Conservation (phyloP, 768 basidiomycete species). For the Ramaria rubella region DNA sequence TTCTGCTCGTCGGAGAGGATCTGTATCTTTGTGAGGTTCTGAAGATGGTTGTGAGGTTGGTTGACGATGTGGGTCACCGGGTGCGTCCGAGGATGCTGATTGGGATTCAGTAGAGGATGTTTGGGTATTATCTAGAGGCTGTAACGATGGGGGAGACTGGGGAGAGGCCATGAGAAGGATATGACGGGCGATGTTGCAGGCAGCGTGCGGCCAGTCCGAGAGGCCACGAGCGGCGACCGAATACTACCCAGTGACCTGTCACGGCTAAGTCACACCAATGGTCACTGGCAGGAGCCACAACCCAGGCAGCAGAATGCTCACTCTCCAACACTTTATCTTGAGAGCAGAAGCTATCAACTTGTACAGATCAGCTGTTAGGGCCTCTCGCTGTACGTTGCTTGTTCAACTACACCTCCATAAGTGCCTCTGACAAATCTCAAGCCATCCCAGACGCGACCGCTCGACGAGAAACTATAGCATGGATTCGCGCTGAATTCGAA, state of each 20-base stretch:
- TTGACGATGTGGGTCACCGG: constrained; percentile 28
- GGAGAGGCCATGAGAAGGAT: constrained; percentile 8
- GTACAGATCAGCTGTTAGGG: constrained; percentile 64
- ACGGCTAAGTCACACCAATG: background rate
- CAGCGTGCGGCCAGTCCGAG: background rate
- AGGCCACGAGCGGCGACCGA: constrained; percentile 10
- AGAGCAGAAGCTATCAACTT: constrained; percentile 51
- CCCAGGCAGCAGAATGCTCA: constrained; percentile 20
- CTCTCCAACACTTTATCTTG: constrained; percentile 73
- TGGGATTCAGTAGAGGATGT: constrained; percentile 14
- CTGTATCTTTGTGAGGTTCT: constrained; percentile 22
- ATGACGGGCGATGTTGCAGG: constrained; percentile 7
- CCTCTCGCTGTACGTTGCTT: constrained; percentile 49
- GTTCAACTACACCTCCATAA: background rate
- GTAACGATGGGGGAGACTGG: constrained; percentile 6
- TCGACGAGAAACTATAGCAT: constrained; percentile 58
- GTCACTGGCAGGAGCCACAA: background rate
- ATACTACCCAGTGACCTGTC: background rate
- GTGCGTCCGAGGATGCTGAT: constrained; percentile 21
- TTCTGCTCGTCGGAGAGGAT: constrained; percentile 21
- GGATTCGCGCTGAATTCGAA: constrained; percentile 72
- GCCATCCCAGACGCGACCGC: constrained; percentile 57
- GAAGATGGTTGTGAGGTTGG: constrained; percentile 26
- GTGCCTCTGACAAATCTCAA: constrained; percentile 21
- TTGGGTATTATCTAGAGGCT: constrained; percentile 29